Base-by-base conservation (phyloP, 768 basidiomycete species). In the Termitomyces bulborhizus region DNA sequence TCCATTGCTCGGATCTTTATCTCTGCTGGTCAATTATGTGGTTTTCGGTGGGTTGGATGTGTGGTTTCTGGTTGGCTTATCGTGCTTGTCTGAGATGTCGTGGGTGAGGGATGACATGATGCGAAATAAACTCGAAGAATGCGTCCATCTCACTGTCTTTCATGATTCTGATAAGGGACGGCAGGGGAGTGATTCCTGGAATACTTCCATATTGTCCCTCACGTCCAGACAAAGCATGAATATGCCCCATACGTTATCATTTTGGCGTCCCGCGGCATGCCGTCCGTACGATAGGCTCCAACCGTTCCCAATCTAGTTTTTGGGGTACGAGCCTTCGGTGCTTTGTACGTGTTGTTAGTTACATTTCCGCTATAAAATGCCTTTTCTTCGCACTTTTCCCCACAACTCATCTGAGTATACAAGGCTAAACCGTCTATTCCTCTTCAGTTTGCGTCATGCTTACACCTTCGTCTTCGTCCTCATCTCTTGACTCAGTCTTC, bases 401-500 rank as follows among this genome's bases (percentile, higher is more conserved):
- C 51, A 55, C 57, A 59, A 41, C 43, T 47, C 26, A 6, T 26
- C 29, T 26, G 43, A 48, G 49, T 36, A 13, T 1, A 34, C 12
- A 15, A 41, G 16, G 21, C 16, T 37, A 15, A 41, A 27, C 29
- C 27, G 37, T 39, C 49, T 26, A 32, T 32, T 16, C 43, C 27
- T 27, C 34, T 40, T 45, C 45, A 51, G 16, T 41, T 55, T 34
- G 29, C 15, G 45, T 34, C 18, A 57, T 64, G 57, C 57, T 61
- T n/a, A 63, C 55, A 39, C 36, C 63, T 36, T 65, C 70, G 3
- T 65, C 68, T 21, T 72, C 72, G 45, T 68, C 69, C 18, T 69
- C 69, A n/a, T 63, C 62, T 41, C 67, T 69, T 12, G 63, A 64
- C 24, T 72, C 72, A 31, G 66, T 68, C 31, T 66, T 68, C 49